A percentile compares a stretch with the other conserved stretches of the same genome.
phyloP scores from a whole-genome alignment of 495 filamentous ascomycete species.

The Neurospora intermedia region DNA sequence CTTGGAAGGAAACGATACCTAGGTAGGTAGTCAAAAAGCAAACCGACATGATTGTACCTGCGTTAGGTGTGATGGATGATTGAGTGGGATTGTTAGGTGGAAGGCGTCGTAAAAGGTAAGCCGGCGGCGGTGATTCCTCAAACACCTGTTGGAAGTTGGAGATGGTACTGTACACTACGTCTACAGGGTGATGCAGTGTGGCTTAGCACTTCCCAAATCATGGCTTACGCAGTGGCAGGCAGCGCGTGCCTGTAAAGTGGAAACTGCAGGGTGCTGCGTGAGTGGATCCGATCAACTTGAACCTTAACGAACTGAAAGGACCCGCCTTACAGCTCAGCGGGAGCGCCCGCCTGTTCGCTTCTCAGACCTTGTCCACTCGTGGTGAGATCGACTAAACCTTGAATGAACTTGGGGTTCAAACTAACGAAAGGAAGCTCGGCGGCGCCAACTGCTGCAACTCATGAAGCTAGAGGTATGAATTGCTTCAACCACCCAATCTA shows the following conservation, averaged over 20 bases:
- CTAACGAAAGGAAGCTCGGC: not conserved
- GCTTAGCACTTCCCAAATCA: not conserved
- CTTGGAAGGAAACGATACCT: not conserved
- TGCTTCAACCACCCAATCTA: constrained; percentile 16
- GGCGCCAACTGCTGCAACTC: not conserved
- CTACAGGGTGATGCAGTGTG: not conserved
- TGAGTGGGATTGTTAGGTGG: not conserved
- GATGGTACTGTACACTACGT: not conserved
- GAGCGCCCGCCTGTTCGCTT: constrained; percentile 1
- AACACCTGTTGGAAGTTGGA: not conserved
- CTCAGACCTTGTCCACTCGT: not conserved
- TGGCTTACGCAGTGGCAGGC: not conserved
- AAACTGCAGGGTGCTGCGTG: constrained; percentile 2
- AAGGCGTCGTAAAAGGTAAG: not conserved
- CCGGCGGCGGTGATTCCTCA: not conserved
- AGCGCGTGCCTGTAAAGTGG: not conserved
- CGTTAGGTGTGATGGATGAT: not conserved
- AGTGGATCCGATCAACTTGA: constrained; percentile 1
- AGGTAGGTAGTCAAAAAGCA: not conserved
- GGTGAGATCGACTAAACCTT: not conserved
- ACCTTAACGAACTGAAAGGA: not conserved
- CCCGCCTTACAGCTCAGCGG: not conserved
- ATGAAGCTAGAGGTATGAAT: not conserved
- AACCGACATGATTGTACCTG: not conserved
- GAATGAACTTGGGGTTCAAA: not conserved